Evolutionary conservation across 75 land plant species (phyloP).

Genomic region (Cupressus sempervirens): DNA sequence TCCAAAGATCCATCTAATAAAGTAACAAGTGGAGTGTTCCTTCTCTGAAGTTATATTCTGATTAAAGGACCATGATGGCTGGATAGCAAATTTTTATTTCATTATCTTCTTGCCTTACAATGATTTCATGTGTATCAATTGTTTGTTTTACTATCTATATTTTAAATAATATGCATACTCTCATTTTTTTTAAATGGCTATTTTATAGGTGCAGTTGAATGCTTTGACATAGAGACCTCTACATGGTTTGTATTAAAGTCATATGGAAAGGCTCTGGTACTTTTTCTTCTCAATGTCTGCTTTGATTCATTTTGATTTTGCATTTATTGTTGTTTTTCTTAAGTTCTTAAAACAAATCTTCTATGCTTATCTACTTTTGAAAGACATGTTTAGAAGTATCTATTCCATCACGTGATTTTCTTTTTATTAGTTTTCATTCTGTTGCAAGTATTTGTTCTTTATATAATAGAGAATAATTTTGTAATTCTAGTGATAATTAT

Average conservation of each 20-base stretch:
- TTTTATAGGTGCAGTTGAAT: slow-evolving; percentile 52
- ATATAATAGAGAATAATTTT: too few species aligned
- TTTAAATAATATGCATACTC: too few species aligned
- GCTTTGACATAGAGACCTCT: slow-evolving; percentile 71
- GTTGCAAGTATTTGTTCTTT: too few species aligned
- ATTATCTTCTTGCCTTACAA: not conserved
- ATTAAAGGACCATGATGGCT: not conserved
- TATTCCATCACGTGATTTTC: not conserved
- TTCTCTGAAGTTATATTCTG: not conserved
- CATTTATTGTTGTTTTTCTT: not conserved
- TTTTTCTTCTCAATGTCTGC: not conserved
- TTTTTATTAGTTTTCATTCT: not conserved
- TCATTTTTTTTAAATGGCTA: not conserved
- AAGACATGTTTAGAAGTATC: not conserved
- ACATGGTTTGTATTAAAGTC: slow-evolving; percentile 73
- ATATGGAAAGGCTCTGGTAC: slow-evolving; percentile 87
- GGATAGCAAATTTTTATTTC: too few species aligned
- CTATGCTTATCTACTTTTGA: not conserved
- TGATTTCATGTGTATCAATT: too few species aligned
- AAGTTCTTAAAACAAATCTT: not conserved
- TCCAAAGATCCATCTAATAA: slow-evolving; percentile 83
- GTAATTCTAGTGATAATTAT: too few species aligned
- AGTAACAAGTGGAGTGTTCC: slow-evolving; percentile 47
- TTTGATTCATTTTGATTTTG: not conserved
- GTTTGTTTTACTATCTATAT: too few species aligned